Conservation (phyloP, 2,329 filamentous ascomycete species). For the Penicillium janthinellum region DNA sequence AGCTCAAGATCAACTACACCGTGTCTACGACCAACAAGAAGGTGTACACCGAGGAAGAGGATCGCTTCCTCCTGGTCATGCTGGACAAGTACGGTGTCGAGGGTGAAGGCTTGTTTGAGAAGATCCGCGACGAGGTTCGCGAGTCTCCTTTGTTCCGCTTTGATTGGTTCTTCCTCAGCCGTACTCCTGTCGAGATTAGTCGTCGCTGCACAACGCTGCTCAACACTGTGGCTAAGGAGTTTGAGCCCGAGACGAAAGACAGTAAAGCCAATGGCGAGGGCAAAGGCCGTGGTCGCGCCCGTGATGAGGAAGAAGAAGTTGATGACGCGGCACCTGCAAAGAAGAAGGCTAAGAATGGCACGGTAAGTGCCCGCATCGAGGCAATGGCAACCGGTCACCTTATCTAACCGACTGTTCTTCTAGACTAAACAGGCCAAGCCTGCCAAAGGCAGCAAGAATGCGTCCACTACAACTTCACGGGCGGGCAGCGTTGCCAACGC, state of each 20-base stretch:
- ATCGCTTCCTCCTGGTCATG: conserved; percentile 90
- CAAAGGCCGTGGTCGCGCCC: conserved; percentile 62
- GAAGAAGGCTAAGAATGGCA: conserved; percentile 90
- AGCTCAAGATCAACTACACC: conserved; percentile 98
- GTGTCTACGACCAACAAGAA: conserved; percentile 99
- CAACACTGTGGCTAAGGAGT: conserved; percentile 92
- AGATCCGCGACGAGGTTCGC: conserved; percentile 94
- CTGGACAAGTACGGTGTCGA: conserved; percentile 92
- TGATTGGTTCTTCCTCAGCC: conserved; percentile 98
- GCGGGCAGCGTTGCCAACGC: conserved; percentile 83
- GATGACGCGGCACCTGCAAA: conserved; percentile 82
- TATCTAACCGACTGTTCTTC: conserved; percentile 15
- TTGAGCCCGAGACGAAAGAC: conserved; percentile 74
- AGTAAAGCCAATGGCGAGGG: conserved; percentile 69
- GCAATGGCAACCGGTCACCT: neutral
- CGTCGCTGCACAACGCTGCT: conserved; percentile 91
- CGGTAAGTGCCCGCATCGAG: conserved; percentile 60
- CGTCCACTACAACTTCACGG: conserved; percentile 75
- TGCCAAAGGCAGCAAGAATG: conserved; percentile 77
- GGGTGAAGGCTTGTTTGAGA: conserved; percentile 84
- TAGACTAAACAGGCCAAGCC: conserved; percentile 94
- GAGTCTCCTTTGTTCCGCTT: conserved; percentile 95
- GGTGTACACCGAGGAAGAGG: conserved; percentile 98
- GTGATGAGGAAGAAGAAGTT: conserved; percentile 81
- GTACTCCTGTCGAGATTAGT: conserved; percentile 89